phyloP scores from a whole-genome alignment of 108 stramenopile species.

The Pelagomonas calceolata region DNA sequence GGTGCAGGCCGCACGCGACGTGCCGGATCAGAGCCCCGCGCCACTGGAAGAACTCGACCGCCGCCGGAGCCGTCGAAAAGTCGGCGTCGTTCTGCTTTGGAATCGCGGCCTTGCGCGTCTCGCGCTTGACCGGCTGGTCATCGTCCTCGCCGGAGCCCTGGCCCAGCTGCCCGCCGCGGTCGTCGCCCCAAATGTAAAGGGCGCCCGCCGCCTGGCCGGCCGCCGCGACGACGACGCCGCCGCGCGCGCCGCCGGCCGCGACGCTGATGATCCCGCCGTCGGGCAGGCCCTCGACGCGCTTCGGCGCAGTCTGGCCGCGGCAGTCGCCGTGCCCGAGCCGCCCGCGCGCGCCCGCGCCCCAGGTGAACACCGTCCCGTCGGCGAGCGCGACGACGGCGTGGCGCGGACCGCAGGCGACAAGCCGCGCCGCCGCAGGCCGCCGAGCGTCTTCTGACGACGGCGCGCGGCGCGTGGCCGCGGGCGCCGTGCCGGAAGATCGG shows the following conservation, averaged over 20 bases:
- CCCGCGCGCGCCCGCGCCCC: conserved; percentile 16
- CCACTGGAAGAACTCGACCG: not conserved
- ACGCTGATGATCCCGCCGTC: not conserved
- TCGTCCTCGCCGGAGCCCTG: not conserved
- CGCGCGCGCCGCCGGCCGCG: conserved; percentile 5
- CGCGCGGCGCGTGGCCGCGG: not conserved
- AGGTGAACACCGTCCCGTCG: conserved; percentile 9
- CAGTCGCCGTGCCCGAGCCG: conserved; percentile 14
- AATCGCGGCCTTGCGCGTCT: not conserved
- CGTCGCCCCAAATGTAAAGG: not conserved
- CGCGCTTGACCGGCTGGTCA: not conserved
- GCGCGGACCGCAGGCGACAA: not conserved
- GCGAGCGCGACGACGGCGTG: conserved; percentile 3
- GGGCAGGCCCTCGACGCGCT: not conserved
- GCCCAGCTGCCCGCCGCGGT: not conserved
- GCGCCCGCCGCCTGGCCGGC: not conserved
- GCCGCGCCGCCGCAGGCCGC: not conserved
- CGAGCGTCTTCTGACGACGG: not conserved
- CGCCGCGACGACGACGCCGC: conserved; percentile 1
- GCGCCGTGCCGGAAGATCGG: not conserved
- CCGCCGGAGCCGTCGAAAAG: not conserved
- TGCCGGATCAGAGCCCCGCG: not conserved
- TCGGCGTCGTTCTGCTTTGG: too few species aligned
- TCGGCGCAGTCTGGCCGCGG: not conserved
- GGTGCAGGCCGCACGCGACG: conserved; percentile 12